Percentiles rank a stretch among this genome's conserved stretches.
These are phyloP conservation scores for Quercus dentata DNA, from an alignment of 306 rosid species.

Conservation along the genomic window DNA sequence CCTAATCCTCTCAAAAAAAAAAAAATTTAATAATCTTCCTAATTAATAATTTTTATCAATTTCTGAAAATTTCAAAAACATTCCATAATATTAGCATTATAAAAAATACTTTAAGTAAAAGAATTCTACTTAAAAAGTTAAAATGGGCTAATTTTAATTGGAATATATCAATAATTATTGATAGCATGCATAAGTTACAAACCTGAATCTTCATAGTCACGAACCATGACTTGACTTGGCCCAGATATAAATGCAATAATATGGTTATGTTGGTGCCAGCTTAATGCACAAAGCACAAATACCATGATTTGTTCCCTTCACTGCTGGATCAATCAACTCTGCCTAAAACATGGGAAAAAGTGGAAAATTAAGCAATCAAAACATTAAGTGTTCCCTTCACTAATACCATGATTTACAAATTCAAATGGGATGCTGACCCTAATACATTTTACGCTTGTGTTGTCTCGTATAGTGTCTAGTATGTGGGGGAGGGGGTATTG, in stretches of 20 bases:
- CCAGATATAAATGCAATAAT: slow-evolving; percentile 71
- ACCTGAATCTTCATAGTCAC: slow-evolving; percentile 81
- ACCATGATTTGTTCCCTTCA: slow-evolving; percentile 12
- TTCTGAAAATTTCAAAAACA: neutral
- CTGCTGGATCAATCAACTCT: no score
- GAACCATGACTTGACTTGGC: slow-evolving; percentile 59
- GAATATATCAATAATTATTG: neutral
- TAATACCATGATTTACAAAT: no score
- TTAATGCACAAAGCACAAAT: slow-evolving; percentile 79
- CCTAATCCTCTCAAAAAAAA: neutral
- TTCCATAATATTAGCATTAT: neutral
- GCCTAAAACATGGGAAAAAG: no score
- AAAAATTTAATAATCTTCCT: neutral
- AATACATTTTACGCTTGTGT: no score
- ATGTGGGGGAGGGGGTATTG: no score
- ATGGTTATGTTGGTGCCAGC: slow-evolving; percentile 93
- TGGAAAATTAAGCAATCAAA: no score
- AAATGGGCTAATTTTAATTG: neutral
- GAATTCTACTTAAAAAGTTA: neutral
- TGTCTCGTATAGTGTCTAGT: no score
- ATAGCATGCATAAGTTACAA: slow-evolving; percentile 1
- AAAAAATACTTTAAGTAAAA: neutral
- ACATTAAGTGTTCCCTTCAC: no score
- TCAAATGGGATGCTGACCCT: no score
- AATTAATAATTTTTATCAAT: neutral